Conservation (phyloP, 495 filamentous ascomycete species). For the Cercophora scortea region DNA sequence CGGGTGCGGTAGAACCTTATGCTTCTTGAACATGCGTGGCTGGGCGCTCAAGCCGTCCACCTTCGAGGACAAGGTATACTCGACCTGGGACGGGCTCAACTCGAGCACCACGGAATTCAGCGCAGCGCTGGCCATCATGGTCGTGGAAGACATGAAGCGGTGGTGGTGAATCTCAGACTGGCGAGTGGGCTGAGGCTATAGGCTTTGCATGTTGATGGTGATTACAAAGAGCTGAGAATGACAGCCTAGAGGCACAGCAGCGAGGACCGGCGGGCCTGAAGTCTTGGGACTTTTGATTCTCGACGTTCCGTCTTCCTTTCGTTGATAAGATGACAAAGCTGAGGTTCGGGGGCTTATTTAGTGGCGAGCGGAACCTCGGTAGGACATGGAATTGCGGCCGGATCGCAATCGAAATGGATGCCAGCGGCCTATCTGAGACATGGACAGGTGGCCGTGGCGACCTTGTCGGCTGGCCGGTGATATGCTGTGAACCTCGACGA, state of each 20-base stretch:
- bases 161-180: conserved; percentile 3
- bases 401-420: conserved; percentile 15
- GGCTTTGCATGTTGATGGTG: conserved; percentile 14
- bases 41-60: conserved; percentile 10
- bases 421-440: conserved; percentile 22
- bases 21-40: conserved; percentile 43
- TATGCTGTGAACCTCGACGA: conserved; percentile 1
- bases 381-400: conserved; percentile 14
- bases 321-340: neutral
- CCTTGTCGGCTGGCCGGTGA: conserved; percentile 13
- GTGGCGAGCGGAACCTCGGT: neutral
- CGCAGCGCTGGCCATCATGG: conserved; percentile 17
- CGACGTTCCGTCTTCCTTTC: neutral
- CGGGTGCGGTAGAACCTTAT: conserved; percentile 47
- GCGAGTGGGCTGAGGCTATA: neutral
- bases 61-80: conserved; percentile 8
- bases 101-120: conserved; percentile 10
- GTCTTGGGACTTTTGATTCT: neutral
- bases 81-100: conserved; percentile 16
- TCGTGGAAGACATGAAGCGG: neutral
- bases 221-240: neutral
- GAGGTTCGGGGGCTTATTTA: too few relatives aligned
- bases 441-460: conserved; percentile 20
- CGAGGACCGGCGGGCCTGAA: neutral
- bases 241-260: neutral